Base-by-base conservation (phyloP, 2,329 filamentous ascomycete genomes). In the Achaetomium macrosporum region DNA sequence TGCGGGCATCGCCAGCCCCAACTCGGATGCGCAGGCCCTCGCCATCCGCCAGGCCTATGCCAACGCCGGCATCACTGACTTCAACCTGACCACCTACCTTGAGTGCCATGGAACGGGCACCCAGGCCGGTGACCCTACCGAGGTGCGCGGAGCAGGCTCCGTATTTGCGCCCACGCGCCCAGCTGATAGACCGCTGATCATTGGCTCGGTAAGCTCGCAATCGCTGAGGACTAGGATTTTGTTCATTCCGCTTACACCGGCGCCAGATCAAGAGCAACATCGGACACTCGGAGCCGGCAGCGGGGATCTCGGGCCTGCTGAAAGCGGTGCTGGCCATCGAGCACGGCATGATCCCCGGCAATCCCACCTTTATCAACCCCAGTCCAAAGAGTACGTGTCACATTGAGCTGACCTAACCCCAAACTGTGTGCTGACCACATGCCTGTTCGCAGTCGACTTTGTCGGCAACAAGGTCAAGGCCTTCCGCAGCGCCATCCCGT, bases 61-160 rank as follows among this genome's bases (percentile, higher is more conserved):
- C 1, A 58, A 59, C 1, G 65, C 68, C 2, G 59, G 61, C 0
- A 57, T 57, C 25, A 12, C 42, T 17, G 25, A 51, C 35, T 31
- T 53, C 16, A 46, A 51, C 5, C 37, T 55, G 2, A 67, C 63
- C 0, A 25, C 44, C 0, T 67, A 61, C 40, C 55, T 70, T 8
- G 67, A 70, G 53, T 66, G 64, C 12, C 73, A 76, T 36, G 72
- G 71, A 2, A 75, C 73, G 0, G 72, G 71, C 1, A 76, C 73
- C 2, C 59, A 50, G 15, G 66, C 66, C 2, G 74, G 73, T 2
- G 73, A 76, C 42, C 67, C 69, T 0, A 58, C 56, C 1, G 73
- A 76, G 53, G 64, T 68, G 0, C 42, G 52, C 0, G 72, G 67
- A 0, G 63, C 71, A 4, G 56, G 51, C 0, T 45, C 53, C 0